These are phyloP conservation scores for Penicillium maclennaniae DNA, from an alignment of 495 filamentous ascomycete genomes.

Conservation along the genomic window DNA sequence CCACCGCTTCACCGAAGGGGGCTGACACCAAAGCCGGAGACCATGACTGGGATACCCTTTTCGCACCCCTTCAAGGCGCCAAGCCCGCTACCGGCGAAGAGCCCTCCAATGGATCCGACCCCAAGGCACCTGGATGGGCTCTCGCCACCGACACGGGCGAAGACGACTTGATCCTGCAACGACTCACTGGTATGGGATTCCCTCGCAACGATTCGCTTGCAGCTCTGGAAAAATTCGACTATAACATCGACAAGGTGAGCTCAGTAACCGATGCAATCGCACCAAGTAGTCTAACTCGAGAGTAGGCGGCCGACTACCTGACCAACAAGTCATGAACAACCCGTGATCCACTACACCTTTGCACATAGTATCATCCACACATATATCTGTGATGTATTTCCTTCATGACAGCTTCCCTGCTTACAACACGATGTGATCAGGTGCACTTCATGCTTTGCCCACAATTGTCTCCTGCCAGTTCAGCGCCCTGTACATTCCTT, in stretches of 20 bases:
- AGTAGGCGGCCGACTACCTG: slow-evolving; percentile 41
- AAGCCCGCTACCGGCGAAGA: slow-evolving; percentile 35
- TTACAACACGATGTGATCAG: slow-evolving; percentile 1
- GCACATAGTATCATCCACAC: slow-evolving; percentile 28
- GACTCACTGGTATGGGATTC: slow-evolving; percentile 90
- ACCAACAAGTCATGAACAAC: slow-evolving; percentile 33
- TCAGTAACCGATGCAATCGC: neutral
- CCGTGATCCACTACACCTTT: slow-evolving; percentile 5
- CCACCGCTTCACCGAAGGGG: slow-evolving; percentile 25
- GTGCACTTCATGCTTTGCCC: neutral
- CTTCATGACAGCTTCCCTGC: slow-evolving; percentile 7
- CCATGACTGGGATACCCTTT: slow-evolving; percentile 95
- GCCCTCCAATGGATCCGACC: slow-evolving; percentile 17
- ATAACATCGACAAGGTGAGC: slow-evolving; percentile 90
- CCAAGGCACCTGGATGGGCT: slow-evolving; percentile 58
- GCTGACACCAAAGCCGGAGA: slow-evolving; percentile 26
- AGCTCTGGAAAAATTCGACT: slow-evolving; percentile 91
- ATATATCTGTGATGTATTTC: slow-evolving; percentile 25
- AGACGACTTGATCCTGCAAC: slow-evolving; percentile 88
- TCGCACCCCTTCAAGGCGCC: slow-evolving; percentile 68
- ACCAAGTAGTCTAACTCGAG: slow-evolving; percentile 1
- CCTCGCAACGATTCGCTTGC: slow-evolving; percentile 69
- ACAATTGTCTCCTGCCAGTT: slow-evolving; percentile 3
- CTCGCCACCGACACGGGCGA: slow-evolving; percentile 71
- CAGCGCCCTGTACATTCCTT: slow-evolving; percentile 27